Evolutionary conservation across 1,284 basidiomycete species (phyloP).

Genomic region (Exobasidium rhododendri): DNA sequence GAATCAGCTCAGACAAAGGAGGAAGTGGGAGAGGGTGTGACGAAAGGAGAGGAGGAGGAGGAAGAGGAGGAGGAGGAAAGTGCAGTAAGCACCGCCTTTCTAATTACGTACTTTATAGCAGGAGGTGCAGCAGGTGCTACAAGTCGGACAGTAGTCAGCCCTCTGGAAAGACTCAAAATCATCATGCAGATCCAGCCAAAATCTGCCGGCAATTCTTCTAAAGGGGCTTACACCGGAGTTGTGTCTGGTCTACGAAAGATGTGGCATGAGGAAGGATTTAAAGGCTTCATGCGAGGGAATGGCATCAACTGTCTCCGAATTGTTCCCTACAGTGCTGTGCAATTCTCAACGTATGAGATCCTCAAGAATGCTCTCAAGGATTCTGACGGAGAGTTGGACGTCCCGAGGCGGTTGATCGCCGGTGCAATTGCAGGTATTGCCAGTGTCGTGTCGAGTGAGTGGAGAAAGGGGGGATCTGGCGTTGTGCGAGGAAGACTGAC

Average conservation of each 20-base stretch:
- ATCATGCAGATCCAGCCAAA: slow-evolving; percentile 66
- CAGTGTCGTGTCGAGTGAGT: slow-evolving; percentile 81
- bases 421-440: slow-evolving; percentile 88
- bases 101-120: slow-evolving; percentile 61
- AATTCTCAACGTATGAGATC: slow-evolving; percentile 83
- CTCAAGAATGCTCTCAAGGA: slow-evolving; percentile 63
- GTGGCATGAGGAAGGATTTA: slow-evolving; percentile 88
- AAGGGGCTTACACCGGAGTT: slow-evolving; percentile 48
- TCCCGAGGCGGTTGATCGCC: slow-evolving; percentile 72
- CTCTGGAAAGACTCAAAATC: slow-evolving; percentile 87
- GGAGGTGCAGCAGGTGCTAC: slow-evolving; percentile 65
- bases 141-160: slow-evolving; percentile 84
- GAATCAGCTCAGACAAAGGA: neutral
- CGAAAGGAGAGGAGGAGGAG: neutral
- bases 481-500: too few species aligned
- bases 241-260: slow-evolving; percentile 59
- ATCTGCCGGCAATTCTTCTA: slow-evolving; percentile 23
- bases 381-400: slow-evolving; percentile 66
- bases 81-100: slow-evolving; percentile 27
- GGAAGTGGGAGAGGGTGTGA: neutral
- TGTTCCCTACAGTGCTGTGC: slow-evolving; percentile 73
- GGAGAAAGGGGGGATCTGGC: too few species aligned
- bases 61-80: slow-evolving; percentile 17
- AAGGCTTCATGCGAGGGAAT: slow-evolving; percentile 77
- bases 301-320: slow-evolving; percentile 90